These are phyloP conservation scores for Geotrichum europaeum DNA, from an alignment of 1,139 yeast genomes.

Conservation along the genomic window DNA sequence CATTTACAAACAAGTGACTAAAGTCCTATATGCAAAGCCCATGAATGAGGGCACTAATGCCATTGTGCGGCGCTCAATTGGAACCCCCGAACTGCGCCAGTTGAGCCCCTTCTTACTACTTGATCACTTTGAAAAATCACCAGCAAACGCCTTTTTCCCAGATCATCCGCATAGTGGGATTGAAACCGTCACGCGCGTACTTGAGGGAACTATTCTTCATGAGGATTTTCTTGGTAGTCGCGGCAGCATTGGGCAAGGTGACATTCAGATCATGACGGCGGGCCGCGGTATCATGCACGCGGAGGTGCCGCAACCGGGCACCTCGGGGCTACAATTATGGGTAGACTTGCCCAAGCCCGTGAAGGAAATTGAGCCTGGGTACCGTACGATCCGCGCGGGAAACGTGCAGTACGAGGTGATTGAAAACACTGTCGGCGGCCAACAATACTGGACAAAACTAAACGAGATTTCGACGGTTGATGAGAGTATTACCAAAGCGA, in stretches of 20 bases:
- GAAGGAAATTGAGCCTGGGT: conserved; percentile 65
- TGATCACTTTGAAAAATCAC: conserved; percentile 56
- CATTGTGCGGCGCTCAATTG: conserved; percentile 68
- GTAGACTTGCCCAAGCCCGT: conserved; percentile 70
- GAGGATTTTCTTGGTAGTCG: conserved; percentile 78
- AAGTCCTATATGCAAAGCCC: conserved; percentile 55
- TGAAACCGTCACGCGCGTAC: conserved; percentile 67
- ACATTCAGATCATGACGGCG: conserved; percentile 84
- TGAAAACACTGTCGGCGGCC: not conserved
- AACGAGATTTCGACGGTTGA: not conserved
- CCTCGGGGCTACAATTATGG: conserved; percentile 74
- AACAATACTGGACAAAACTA: not conserved
- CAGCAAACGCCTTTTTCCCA: conserved; percentile 48
- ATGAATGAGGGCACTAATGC: conserved; percentile 90
- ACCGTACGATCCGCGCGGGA: conserved; percentile 51
- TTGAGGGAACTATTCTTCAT: conserved; percentile 72
- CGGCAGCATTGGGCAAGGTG: conserved; percentile 70
- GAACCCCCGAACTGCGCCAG: conserved; percentile 55
- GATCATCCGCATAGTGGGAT: conserved; percentile 85
- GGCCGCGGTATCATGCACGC: conserved; percentile 77
- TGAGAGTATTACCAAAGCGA: conserved; percentile 67
- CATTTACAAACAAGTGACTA: conserved; percentile 47
- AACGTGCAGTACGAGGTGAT: not conserved
- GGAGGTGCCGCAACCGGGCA: conserved; percentile 51
- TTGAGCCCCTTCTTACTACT: conserved; percentile 74